phyloP scores from a whole-genome alignment of 2,329 filamentous ascomycete genomes.

The Penicillium griseofulvum region DNA sequence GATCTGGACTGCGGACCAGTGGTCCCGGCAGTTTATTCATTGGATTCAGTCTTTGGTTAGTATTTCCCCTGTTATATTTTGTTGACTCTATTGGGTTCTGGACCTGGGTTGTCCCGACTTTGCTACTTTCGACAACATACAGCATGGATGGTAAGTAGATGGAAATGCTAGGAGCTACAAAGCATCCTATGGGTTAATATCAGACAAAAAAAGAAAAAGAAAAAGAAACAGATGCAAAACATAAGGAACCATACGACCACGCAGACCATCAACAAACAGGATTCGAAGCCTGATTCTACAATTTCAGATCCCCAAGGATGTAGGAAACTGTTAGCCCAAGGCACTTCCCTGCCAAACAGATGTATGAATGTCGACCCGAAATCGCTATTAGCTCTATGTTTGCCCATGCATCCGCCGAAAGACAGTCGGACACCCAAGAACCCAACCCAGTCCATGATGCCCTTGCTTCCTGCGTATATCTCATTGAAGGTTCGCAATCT shows the following conservation, averaged over 20 bases:
- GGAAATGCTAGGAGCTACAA: neutral
- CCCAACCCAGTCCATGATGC: constrained; percentile 4
- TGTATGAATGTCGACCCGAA: constrained; percentile 3
- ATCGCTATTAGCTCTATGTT: neutral
- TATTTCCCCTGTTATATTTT: constrained; percentile 8
- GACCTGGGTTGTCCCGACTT: constrained; percentile 7
- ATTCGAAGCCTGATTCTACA: neutral
- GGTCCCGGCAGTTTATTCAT: constrained; percentile 46
- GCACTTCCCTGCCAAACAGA: neutral
- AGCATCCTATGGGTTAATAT: neutral
- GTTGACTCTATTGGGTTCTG: neutral
- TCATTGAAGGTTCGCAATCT: constrained; percentile 25
- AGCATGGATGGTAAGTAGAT: neutral
- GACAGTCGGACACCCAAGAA: constrained; percentile 4
- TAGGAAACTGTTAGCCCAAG: constrained; percentile 4
- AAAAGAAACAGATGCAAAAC: neutral
- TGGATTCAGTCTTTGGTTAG: constrained; percentile 48
- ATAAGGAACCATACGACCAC: neutral
- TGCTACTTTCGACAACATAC: neutral
- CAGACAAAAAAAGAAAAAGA: neutral
- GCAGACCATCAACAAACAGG: neutral
- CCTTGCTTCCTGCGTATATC: constrained; percentile 1
- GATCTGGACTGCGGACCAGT: constrained; percentile 39
- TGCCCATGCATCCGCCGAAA: constrained; percentile 1
- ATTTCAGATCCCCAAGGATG: constrained; percentile 1